Percentiles rank a stretch among this genome's conserved stretches.
These are phyloP conservation scores for Mariannaea elegans DNA, from an alignment of 2,329 filamentous ascomycete species.

Conservation along the genomic window DNA sequence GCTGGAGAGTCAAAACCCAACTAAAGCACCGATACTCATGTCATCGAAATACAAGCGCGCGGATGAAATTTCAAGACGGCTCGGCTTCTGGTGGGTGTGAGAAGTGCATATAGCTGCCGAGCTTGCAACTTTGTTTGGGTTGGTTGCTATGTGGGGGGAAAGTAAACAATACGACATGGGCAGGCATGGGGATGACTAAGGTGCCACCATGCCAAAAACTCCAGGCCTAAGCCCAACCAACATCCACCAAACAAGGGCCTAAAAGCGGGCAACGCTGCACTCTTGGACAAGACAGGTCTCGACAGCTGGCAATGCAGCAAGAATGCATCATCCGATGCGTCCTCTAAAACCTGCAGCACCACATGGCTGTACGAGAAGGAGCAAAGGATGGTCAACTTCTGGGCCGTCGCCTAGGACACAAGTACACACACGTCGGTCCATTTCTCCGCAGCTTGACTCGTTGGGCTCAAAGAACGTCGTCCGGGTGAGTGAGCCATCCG, in stretches of 20 bases:
- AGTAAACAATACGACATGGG: constrained; percentile 48
- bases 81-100: constrained; percentile 4
- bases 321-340: constrained; percentile 22
- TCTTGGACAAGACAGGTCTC: constrained; percentile 32
- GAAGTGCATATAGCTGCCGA: constrained; percentile 31
- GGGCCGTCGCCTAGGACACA: constrained; percentile 31
- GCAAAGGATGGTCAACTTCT: constrained; percentile 6
- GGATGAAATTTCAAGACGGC: constrained; percentile 22
- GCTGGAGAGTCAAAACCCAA: constrained; percentile 17
- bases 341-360: constrained; percentile 20
- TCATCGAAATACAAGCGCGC: constrained; percentile 25
- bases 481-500: neutral
- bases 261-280: constrained; percentile 15
- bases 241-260: constrained; percentile 2
- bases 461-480: neutral
- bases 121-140: constrained; percentile 39
- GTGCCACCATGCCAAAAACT: too few species aligned
- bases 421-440: neutral
- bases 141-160: constrained; percentile 50
- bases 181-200: neutral
- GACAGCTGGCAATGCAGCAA: constrained; percentile 39
- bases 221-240: constrained; percentile 1
- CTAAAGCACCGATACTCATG: constrained; percentile 31
- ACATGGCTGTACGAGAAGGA: constrained; percentile 24
- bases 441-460: neutral